A percentile compares a stretch with the other conserved stretches of the same genome.
phyloP scores from a whole-genome alignment of 495 filamentous ascomycete species.

The Penicillium ochrochloron region DNA sequence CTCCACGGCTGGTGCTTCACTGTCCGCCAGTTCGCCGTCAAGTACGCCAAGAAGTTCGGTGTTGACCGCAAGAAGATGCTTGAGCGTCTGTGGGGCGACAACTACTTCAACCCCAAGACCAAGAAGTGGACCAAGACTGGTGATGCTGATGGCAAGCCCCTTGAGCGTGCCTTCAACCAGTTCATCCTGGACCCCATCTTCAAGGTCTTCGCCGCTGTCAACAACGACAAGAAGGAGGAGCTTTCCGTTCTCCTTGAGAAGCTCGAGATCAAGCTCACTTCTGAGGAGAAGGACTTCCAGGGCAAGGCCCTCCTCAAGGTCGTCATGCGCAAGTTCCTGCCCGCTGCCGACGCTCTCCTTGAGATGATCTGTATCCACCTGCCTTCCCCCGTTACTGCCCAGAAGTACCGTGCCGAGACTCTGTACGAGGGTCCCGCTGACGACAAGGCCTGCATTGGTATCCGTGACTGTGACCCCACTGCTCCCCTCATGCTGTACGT shows the following conservation, averaged over 20 bases:
- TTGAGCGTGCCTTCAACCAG: conserved; percentile 98
- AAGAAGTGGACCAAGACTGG: conserved; percentile 98
- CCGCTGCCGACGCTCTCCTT: conserved; percentile 94
- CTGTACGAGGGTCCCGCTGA: conserved; percentile 97
- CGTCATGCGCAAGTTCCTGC: conserved; percentile 97
- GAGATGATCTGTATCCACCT: conserved; percentile 99
- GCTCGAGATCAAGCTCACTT: conserved; percentile 85
- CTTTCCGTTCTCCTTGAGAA: conserved; percentile 80
- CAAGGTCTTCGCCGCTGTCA: conserved; percentile 92
- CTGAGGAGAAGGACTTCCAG: conserved; percentile 89
- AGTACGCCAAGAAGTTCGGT: conserved; percentile 99
- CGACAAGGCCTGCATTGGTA: conserved; percentile 89
- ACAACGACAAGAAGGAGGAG: conserved; percentile 99
- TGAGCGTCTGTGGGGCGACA: conserved; percentile 99
- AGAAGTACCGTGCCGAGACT: conserved; percentile 98
- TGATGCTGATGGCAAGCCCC: conserved; percentile 78
- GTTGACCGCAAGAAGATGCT: conserved; percentile 99
- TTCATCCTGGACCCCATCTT: conserved; percentile 99
- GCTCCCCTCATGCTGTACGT: conserved; percentile 99
- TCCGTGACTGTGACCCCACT: conserved; percentile 97
- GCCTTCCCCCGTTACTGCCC: conserved; percentile 92
- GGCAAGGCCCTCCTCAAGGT: conserved; percentile 97
- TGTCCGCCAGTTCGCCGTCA: conserved; percentile 93
- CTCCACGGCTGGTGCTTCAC: conserved; percentile 99
- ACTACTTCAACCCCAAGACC: conserved; percentile 99